Evolutionary conservation across 106 monocot genomes (phyloP), one percentile per base, ranked within the genome.

Genomic region (Acorus gramineus): DNA sequence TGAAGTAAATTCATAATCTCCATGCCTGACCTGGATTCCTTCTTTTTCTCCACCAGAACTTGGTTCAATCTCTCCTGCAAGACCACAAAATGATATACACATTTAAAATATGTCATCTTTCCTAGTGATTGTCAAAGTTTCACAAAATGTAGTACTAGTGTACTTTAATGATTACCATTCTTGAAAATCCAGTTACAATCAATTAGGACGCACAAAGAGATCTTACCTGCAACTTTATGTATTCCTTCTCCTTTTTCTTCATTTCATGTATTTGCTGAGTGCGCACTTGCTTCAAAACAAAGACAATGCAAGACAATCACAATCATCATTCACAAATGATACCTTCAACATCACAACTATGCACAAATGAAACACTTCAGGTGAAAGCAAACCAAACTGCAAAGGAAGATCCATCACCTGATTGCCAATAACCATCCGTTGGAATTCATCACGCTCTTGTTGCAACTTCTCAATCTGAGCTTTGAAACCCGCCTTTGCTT

Each of bases 201-300:
- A 28, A 28, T 28, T 28, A 28, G 28, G 28, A 28, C 28, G 9
- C 53, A 53, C 8, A 3, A 73, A 69, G 28, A 28, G 49, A 63
- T 43, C 11, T 28, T 79, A 92, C 98, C 98, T 98, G 98, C 82
- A 98, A 71, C 59, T 98, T 98, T 56, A 98, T 78, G 62, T 98
- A 98, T 71, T 98, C 98, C 75, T 98, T 98, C 63, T 98, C 98
- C 68, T 85, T 98, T 68, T 98, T 98, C 84, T 92, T 98, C 98
- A 92, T 98, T 75, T 98, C 98, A 79, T 98, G 85, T 60, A 98
- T 77, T 69, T 89, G 91, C 68, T 98, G 98, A 55, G 98, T 98
- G 64, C 98, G 92, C 58, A 84, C 85, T 98, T 98, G 92, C 98
- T 98, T 67, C 49, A 28, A 28, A 28, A 28, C 28, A 28, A 28